Evolutionary conservation across 164 flowering plant genomes (phyloP), one percentile per base, ranked within the genome.

Genomic region (Macadamia integrifolia): DNA sequence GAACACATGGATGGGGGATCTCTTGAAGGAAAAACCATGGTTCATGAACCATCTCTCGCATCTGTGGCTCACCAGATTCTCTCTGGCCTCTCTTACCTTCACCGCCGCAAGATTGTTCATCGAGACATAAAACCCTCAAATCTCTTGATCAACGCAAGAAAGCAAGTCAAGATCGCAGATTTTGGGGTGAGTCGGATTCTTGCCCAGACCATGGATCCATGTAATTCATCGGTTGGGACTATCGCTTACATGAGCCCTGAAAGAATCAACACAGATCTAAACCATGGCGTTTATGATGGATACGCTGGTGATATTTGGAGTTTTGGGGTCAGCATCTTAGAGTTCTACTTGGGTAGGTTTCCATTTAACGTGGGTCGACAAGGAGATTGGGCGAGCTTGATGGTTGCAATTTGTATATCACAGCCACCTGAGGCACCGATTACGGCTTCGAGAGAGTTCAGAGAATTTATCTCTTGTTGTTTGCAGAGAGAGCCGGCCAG

Each of bases 261-360:
- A 67, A 60, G 94, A 66, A 88, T 92, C 70, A 86, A 93, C 63
- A 87, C 98, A 3, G 95, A 92, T 77, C 80, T 86, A 56, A 90
- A 90, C 50, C 86, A 89, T 9, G 96, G 98, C 0, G 69, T 56
- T 59, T 92, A 92, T 71, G 84, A 87, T 57, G 95, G 91, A 0
- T 89, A 82, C 66, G 94, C 96, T 1, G 96, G 93, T 0, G 98
- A 92, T 67, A 85, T 90, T 14, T 92, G 96, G 98, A 92, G 98
- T 59, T 64, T 90, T 1, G 98, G 98, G 13, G 90, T 92, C 1
- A 83, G 88, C 70, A 83, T 90, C 17, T 71, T 92, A 72, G 96
- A 92, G 71, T 90, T 91, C 71, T 87, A 87, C 66, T 23, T 90
- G 72, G 98, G 98, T 44, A 74, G 82, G 43, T 92, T 86, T 61